Base-by-base conservation (phyloP, 305 asterid species). In the Solanum aculeatissimum region DNA sequence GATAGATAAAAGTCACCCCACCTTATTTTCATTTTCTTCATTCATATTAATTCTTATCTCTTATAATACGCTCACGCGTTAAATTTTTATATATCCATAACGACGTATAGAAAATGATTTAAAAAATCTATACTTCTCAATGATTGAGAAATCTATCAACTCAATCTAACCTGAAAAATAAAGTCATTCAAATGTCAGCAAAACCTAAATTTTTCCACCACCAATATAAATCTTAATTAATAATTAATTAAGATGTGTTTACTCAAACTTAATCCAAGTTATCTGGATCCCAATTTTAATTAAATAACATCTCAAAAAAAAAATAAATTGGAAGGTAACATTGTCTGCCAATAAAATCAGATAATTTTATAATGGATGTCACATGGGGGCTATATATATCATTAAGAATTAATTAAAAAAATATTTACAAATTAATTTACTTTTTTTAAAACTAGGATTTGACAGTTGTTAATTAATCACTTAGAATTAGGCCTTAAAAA, bases 301-400 rank as follows among this genome's bases (percentile, higher is more conserved):
- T 15, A 75, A 70, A 72, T 72, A 72, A 47, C 12, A 74, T 49
- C 8, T 45, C 0, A 42, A 25, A 14, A 75, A 75, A 15, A 47
- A 49, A 62, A 49, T 47, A 43, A 27, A 75, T 75, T 25, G 25
- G 82, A 49, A 75, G 82, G 82, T 75, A 49, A 27, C 60, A 25
- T 75, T 49, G 82, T 75, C 63, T 75, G 45, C 43, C 81, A 75
- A 65, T 65, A 65, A 49, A 45, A 27, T 75, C 27, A 5, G 38
- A 75, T 25, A n/a, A 58, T 58, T n/a, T n/a, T n/a, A 23, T 68
- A 75, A 75, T 75, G 82, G 82, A 75, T 75, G 82, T 75, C 82
- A 75, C 82, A 75, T 75, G 63, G 82, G 16, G 43, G 63, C 62
- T 23, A 11, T 9, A 25, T 72, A 21, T 13, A 25, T 74, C 7